Conservation (phyloP, 108 stramenopile genomes). For the Phaeodactylum tricornutum region DNA sequence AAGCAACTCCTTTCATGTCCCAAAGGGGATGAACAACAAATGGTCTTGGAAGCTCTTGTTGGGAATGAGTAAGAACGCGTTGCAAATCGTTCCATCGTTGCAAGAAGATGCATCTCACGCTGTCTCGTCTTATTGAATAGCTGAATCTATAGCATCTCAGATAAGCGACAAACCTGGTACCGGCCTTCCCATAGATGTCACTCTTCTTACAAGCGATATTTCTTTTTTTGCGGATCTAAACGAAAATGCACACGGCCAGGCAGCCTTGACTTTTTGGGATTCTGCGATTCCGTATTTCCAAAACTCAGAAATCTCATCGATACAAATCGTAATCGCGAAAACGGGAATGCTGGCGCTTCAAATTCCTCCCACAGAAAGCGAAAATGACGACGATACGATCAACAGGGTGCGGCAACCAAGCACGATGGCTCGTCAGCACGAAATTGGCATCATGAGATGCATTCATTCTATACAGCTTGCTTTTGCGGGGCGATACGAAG, state of each 20-base stretch:
- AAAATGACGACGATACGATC: not conserved
- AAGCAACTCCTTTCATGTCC: not conserved
- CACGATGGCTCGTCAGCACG: too few relatives aligned
- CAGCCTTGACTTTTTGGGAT: not conserved
- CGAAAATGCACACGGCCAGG: not conserved
- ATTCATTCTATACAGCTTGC: not conserved
- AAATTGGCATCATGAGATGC: not conserved
- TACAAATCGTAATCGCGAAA: not conserved
- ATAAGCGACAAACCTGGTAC: not conserved
- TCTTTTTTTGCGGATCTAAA: not conserved
- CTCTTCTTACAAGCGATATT: not conserved
- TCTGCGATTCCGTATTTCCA: not conserved
- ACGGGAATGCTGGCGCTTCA: not conserved
- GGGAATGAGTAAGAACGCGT: constrained; percentile 1
- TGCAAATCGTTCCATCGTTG: not conserved
- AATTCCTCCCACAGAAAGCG: not conserved
- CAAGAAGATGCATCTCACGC: too few relatives aligned
- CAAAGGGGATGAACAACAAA: not conserved
- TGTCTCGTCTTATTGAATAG: too few relatives aligned
- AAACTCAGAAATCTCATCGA: not conserved
- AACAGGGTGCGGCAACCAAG: not conserved
- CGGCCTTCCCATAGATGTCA: not conserved
- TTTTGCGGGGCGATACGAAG: not conserved
- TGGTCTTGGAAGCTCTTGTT: not conserved
- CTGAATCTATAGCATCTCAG: not conserved